These are phyloP conservation scores for Talaromyces sp. DNA, from an alignment of 2,329 filamentous ascomycete species.

Conservation along the genomic window DNA sequence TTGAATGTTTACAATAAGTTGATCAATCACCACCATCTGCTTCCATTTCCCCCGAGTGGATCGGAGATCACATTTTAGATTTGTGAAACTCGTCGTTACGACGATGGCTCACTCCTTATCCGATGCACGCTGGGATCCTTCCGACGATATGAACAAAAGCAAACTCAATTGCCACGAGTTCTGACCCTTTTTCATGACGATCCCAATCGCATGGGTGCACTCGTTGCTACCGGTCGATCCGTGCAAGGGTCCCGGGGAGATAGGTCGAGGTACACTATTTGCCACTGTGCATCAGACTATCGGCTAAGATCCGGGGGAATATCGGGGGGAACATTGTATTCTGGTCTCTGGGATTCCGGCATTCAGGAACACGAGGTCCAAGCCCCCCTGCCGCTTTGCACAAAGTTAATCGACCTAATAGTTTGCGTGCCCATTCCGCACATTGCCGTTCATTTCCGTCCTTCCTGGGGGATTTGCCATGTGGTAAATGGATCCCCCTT, in stretches of 20 bases:
- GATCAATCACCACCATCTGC: background rate
- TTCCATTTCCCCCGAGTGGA: background rate
- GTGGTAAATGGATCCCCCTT: background rate
- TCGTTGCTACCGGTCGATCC: background rate
- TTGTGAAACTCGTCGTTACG: background rate
- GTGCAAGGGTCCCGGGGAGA: background rate
- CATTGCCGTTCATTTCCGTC: conserved; percentile 4
- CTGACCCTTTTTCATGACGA: conserved; percentile 8
- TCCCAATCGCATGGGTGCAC: background rate
- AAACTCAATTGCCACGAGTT: conserved; percentile 13
- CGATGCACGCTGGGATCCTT: conserved; percentile 5
- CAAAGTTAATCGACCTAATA: background rate
- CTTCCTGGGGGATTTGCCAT: background rate
- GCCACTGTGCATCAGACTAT: background rate
- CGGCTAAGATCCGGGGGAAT: conserved; percentile 1
- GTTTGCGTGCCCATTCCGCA: conserved; percentile 11
- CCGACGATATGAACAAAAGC: background rate
- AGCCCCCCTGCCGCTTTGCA: conserved; percentile 4
- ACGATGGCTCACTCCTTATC: background rate
- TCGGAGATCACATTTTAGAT: background rate
- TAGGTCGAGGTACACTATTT: background rate
- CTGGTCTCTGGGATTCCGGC: background rate
- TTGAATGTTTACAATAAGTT: background rate
- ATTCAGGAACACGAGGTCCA: conserved; percentile 19
- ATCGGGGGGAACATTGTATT: background rate